A percentile compares a stretch with the other conserved stretches of the same genome.
phyloP scores from a whole-genome alignment of 2,329 filamentous ascomycete species.

The Diaporthe aspalathi region DNA sequence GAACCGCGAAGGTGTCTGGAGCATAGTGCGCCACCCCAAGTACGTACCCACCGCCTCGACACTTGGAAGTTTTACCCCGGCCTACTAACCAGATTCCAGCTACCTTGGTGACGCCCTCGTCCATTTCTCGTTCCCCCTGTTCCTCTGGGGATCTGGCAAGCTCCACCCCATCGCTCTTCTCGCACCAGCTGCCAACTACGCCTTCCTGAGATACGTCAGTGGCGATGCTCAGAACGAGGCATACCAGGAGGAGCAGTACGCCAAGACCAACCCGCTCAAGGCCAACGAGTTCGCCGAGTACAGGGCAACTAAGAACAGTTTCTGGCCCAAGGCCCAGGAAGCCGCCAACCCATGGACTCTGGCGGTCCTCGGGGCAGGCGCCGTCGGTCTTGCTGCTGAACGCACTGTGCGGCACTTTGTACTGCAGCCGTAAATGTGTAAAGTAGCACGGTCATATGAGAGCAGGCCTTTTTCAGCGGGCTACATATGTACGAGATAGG shows the following conservation, averaged over 20 bases:
- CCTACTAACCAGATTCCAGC: constrained; percentile 48
- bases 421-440: constrained; percentile 11
- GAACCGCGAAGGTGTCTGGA: constrained; percentile 69
- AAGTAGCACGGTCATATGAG: background rate
- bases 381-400: constrained; percentile 60
- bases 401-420: constrained; percentile 30
- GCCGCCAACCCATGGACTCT: constrained; percentile 67
- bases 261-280: constrained; percentile 61
- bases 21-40: constrained; percentile 71
- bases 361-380: constrained; percentile 62
- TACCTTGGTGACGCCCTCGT: constrained; percentile 71
- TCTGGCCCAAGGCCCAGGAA: constrained; percentile 66
- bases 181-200: constrained; percentile 68
- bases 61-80: no score
- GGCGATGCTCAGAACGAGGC: constrained; percentile 67
- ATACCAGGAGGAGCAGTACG: constrained; percentile 65
- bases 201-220: constrained; percentile 66
- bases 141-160: constrained; percentile 65
- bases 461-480: background rate
- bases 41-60: constrained; percentile 51
- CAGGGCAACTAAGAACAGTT: constrained; percentile 66
- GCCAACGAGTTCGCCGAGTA: constrained; percentile 64
- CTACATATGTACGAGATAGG: background rate
- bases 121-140: constrained; percentile 68
- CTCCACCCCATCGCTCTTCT: constrained; percentile 66